Base-by-base conservation (phyloP, 2,329 filamentous ascomycete species). In the Scedosporium aurantiacum region DNA sequence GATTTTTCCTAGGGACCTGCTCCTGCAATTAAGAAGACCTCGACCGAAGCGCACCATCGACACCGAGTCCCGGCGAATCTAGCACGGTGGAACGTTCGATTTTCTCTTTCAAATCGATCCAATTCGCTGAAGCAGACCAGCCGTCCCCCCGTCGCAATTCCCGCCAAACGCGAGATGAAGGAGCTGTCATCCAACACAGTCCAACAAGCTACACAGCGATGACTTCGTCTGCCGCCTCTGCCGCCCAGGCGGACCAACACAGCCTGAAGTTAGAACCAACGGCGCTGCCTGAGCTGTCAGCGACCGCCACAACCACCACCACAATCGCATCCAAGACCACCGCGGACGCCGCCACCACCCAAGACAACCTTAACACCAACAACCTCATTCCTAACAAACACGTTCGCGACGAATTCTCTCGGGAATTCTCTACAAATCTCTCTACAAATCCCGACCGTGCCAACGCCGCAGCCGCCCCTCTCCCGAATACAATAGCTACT, bases 151-250 rank as follows among this genome's bases (percentile, higher is more conserved):
- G 43, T 60, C 58, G n/a, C 58, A 60, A 25, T 52, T 43, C 23
- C 58, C 47, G 43, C 27, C 50, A 6, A 6, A n/a, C 50, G 58
- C 47, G 52, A 57, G 80, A 77, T 79, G 79, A 80, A 82, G 75
- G 79, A 82, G 80, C 80, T 81, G 79, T 79, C 72, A 67, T 65
- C 21, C 59, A 16, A 6, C 18, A 28, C 7, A 60, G 23, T 41
- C 32, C 47, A 45, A 21, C 23, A 61, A 66, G 69, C 70, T 72
- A 78, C 74, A 21, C 73, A 82, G 81, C 80, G 79, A 83, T 83
- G 81, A 82, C 79, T 82, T 83, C 80, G 81, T 81, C 80, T 70
- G 75, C 75, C 71, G 75, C 71, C 71, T 37, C 32, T 37, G 47
- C 23, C 43, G 14, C 59, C 45, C 59, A 61, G 59, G 50, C 59